These are phyloP conservation scores for Delphinella strobiligena DNA, from an alignment of 2,329 filamentous ascomycete genomes.

Conservation along the genomic window DNA sequence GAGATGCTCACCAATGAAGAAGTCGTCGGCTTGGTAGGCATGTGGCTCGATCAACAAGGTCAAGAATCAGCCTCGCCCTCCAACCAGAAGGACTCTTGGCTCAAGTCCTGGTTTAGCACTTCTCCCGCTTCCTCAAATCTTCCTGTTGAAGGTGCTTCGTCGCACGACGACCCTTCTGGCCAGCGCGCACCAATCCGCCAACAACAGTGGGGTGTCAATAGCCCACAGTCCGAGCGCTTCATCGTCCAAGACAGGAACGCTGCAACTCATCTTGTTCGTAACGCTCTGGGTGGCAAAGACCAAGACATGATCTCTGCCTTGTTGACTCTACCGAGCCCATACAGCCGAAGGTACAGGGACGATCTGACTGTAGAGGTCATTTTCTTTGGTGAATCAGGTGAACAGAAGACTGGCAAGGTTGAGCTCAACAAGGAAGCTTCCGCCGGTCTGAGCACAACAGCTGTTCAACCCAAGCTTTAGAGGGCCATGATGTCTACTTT, in stretches of 20 bases:
- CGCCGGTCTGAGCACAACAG: constrained; percentile 30
- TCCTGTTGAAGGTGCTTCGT: constrained; percentile 59
- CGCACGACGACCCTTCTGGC: constrained; percentile 43
- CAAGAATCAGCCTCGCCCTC: too few species aligned
- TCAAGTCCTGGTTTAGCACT: constrained; percentile 56
- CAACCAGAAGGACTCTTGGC: constrained; percentile 48
- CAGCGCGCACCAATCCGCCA: constrained; percentile 81
- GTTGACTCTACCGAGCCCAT: constrained; percentile 81
- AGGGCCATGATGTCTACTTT: too few species aligned
- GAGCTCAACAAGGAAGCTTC: constrained; percentile 80
- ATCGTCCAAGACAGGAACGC: constrained; percentile 92
- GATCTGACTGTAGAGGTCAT: constrained; percentile 96
- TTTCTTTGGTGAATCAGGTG: constrained; percentile 77
- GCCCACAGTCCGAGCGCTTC: constrained; percentile 66
- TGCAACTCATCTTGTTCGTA: constrained; percentile 88
- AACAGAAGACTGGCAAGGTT: constrained; percentile 65
- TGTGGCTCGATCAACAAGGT: constrained; percentile 81
- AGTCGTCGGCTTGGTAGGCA: constrained; percentile 88
- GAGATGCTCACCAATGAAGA: constrained; percentile 99
- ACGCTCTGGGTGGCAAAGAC: constrained; percentile 87
- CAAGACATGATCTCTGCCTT: constrained; percentile 87
- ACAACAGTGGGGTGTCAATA: constrained; percentile 77
- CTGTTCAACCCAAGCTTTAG: constrained; percentile 13
- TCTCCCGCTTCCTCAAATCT: constrained; percentile 43
- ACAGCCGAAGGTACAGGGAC: constrained; percentile 82